A percentile compares a stretch with the other conserved stretches of the same genome.
phyloP scores from a whole-genome alignment of 768 basidiomycete species.

The Rhodocollybia butyracea region DNA sequence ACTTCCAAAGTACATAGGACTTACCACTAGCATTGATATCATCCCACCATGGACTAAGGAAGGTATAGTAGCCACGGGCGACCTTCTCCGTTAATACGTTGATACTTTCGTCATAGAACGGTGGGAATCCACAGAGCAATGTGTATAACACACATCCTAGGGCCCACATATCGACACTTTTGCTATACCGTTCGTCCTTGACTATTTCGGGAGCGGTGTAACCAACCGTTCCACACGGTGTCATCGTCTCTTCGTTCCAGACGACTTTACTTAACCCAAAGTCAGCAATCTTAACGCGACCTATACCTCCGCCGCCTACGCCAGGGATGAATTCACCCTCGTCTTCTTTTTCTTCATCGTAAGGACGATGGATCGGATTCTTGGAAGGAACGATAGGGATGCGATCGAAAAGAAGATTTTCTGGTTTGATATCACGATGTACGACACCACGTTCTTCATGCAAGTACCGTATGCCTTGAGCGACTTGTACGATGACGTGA shows the following conservation, averaged over 20 bases:
- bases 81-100: conserved; percentile 98
- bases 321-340: conserved; percentile 95
- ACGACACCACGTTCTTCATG: conserved; percentile 98
- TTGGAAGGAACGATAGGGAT: conserved; percentile 91
- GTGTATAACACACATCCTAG: conserved; percentile 99
- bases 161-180: conserved; percentile 99
- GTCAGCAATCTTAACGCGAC: conserved; percentile 97
- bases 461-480: conserved; percentile 88
- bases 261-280: conserved; percentile 97
- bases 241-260: conserved; percentile 99
- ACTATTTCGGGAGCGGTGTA: conserved; percentile 99
- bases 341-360: conserved; percentile 98
- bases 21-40: conserved; percentile 81
- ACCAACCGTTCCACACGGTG: conserved; percentile 98
- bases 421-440: conserved; percentile 98
- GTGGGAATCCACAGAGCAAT: conserved; percentile 93
- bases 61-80: conserved; percentile 95
- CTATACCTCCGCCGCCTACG: conserved; percentile 95
- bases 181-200: conserved; percentile 95
- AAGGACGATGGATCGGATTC: conserved; percentile 70
- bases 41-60: conserved; percentile 99
- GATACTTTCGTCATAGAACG: conserved; percentile 99
- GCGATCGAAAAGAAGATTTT: conserved; percentile 90
- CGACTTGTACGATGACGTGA: conserved; percentile 96
- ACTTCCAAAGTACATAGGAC: conserved; percentile 12